phyloP scores from a whole-genome alignment of 257 asterid genomes.

The Nicotiana paniculata region DNA sequence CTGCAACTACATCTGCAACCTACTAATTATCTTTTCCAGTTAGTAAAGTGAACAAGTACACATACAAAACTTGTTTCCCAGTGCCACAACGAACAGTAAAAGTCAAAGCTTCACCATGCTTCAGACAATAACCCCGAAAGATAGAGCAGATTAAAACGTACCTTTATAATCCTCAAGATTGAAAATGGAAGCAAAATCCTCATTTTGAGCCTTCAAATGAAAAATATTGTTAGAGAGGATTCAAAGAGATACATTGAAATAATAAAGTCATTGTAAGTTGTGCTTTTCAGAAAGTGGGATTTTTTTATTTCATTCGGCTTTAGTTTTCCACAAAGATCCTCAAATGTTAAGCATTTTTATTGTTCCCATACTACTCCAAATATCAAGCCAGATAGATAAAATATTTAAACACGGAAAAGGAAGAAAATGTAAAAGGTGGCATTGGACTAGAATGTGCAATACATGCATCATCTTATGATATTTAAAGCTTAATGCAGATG shows the following conservation, averaged over 20 bases:
- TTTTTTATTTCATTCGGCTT: not conserved
- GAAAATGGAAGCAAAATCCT: slow-evolving; percentile 68
- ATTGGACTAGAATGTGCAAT: not conserved
- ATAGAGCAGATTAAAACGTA: slow-evolving; percentile 18
- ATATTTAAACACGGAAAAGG: not conserved
- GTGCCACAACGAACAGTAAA: not conserved
- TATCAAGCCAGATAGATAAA: not conserved
- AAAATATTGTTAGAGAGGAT: not conserved
- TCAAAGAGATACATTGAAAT: not conserved
- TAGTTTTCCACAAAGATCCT: not conserved
- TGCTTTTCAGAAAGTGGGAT: not conserved
- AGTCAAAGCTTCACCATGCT: not conserved
- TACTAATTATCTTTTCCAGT: not conserved
- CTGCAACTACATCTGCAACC: not conserved
- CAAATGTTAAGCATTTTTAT: not conserved
- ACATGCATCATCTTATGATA: not conserved
- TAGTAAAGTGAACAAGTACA: not conserved
- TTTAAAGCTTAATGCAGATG: not conserved
- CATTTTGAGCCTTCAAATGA: slow-evolving; percentile 69
- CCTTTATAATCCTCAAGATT: slow-evolving; percentile 98
- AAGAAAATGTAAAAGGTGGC: not conserved
- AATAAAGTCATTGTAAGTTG: not conserved
- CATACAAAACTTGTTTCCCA: not conserved
- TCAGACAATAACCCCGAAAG: not conserved
- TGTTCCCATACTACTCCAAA: not conserved